These are phyloP conservation scores for Kokia cookei DNA, from an alignment of 441 rosid genomes.

Conservation along the genomic window DNA sequence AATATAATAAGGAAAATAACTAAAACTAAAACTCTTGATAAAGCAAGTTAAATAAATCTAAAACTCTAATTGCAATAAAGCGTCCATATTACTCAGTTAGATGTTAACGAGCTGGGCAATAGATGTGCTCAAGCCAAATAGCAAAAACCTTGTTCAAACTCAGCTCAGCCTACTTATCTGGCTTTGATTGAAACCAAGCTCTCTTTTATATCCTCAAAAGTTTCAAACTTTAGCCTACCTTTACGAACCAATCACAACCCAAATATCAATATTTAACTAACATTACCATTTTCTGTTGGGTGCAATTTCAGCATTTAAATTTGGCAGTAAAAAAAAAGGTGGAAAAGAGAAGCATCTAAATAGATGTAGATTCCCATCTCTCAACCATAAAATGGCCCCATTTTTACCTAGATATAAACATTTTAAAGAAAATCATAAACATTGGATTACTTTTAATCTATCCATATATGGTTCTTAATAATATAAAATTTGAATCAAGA, in stretches of 20 bases:
- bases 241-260: not conserved
- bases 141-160: not conserved
- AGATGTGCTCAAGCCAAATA: not conserved
- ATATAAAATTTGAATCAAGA: not conserved
- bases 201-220: not conserved
- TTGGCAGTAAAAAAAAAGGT: not conserved
- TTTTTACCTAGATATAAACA: not conserved
- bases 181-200: not conserved
- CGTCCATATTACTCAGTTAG: too few species aligned
- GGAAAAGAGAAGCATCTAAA: not conserved
- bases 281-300: not conserved
- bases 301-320: not conserved
- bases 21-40: too few species aligned
- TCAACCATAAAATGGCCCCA: not conserved
- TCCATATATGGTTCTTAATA: not conserved
- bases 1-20: too few species aligned
- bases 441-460: not conserved
- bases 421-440: not conserved
- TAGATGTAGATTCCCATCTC: not conserved
- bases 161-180: not conserved
- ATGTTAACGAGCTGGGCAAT: not conserved
- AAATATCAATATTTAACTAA: not conserved
- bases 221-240: not conserved
- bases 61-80: too few species aligned
- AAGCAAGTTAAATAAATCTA: too few species aligned